Evolutionary conservation across 2,329 filamentous ascomycete species (phyloP), one percentile per base, ranked within the genome.

Genomic region (Aspergillus niger): DNA sequence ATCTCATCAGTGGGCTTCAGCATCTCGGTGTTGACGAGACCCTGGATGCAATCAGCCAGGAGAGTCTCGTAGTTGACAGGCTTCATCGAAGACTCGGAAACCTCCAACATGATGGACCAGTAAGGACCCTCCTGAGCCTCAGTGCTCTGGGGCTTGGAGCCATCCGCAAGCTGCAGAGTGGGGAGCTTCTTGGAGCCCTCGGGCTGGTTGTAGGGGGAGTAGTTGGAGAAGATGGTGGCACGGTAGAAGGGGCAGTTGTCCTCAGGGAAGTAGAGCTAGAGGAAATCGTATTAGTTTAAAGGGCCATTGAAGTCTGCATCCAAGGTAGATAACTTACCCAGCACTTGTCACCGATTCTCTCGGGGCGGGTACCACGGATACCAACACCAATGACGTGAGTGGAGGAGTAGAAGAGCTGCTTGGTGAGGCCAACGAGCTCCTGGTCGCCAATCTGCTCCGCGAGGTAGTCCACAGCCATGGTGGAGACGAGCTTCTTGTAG

Each of bases 141-240:
- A 54, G 83, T 83, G 69, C 86, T 91, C 63, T 83, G 79, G 60
- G 92, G 86, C 82, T 92, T 91, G 79, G 88, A 90, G 77, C 95
- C 95, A 72, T 97, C 85, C 60, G 90, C 95, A 44, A 93, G 85
- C 77, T 93, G 90, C 69, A 92, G 81, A 22, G 95, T 98, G 41
- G 92, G 87, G 59, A 99, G 87, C 85, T 96, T 95, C 75, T 85
- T 89, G 60, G 89, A 88, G 61, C 87, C 83, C 67, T 91, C 83
- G 36, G 95, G 95, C 82, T 98, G 95, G 85, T 99, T 99, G 87
- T 96, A 89, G 56, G 94, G 95, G 22, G 95, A 98, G 86, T 99
- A 99, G 87, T 99, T 99, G 80, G 94, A 98, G 87, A 99, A 99
- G 82, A 99, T 98, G 75, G 95, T 99, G 74, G 95, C 95, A 70